phyloP scores from a whole-genome alignment of 495 filamentous ascomycete genomes.

The Tuber brumale region DNA sequence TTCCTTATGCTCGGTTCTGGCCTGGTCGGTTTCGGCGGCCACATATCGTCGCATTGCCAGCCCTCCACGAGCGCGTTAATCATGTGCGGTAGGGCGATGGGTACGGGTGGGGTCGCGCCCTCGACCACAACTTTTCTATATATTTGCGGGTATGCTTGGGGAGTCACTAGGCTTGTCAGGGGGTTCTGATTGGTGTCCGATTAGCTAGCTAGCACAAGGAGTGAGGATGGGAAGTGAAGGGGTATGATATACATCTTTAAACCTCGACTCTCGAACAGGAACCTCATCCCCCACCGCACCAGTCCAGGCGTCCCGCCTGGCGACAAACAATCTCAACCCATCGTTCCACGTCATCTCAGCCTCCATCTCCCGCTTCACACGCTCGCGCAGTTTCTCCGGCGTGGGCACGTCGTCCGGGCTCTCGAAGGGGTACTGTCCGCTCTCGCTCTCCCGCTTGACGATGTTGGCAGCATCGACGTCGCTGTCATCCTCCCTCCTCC shows the following conservation, averaged over 20 bases:
- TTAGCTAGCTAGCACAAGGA: not conserved
- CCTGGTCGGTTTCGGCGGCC: slow-evolving; percentile 64
- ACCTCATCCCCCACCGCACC: slow-evolving; percentile 53
- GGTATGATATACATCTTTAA: slow-evolving; percentile 35
- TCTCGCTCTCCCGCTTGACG: slow-evolving; percentile 10
- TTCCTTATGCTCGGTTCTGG: slow-evolving; percentile 41
- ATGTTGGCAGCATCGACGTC: slow-evolving; percentile 22
- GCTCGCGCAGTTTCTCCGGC: slow-evolving; percentile 51
- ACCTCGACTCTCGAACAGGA: slow-evolving; percentile 33
- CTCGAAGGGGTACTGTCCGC: slow-evolving; percentile 28
- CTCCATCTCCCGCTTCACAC: slow-evolving; percentile 54
- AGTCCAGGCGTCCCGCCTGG: slow-evolving; percentile 77
- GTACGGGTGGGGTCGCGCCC: slow-evolving; percentile 68
- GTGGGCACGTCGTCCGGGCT: slow-evolving; percentile 37
- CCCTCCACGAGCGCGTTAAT: slow-evolving; percentile 76
- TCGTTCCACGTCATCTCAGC: slow-evolving; percentile 79
- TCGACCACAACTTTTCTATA: slow-evolving; percentile 82
- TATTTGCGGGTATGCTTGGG: slow-evolving; percentile 67
- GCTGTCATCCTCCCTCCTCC: slow-evolving; percentile 27
- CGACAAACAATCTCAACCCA: slow-evolving; percentile 67
- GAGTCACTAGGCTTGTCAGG: slow-evolving; percentile 66
- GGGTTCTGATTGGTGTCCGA: slow-evolving; percentile 47
- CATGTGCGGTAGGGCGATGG: slow-evolving; percentile 78
- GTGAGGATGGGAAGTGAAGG: not conserved
- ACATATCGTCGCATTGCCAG: slow-evolving; percentile 91